Percentiles rank a stretch among this genome's conserved stretches.
These are phyloP conservation scores for Fusarium kyushuense DNA, from an alignment of 2,329 filamentous ascomycete species.

Conservation along the genomic window DNA sequence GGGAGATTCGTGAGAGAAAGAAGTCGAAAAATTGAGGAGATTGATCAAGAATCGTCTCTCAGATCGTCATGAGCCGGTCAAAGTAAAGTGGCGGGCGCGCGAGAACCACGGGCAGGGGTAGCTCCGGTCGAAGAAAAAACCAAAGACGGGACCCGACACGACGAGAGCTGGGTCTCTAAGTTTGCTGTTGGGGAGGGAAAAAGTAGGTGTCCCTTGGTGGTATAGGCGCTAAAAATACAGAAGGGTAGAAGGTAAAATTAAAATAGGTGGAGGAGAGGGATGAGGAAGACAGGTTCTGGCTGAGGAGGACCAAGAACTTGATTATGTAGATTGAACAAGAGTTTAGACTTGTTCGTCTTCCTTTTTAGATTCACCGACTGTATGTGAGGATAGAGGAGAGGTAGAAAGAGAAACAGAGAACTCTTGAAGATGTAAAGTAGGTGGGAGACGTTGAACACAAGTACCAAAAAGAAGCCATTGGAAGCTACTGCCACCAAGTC, in stretches of 20 bases:
- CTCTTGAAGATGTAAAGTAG: slow-evolving; percentile 22
- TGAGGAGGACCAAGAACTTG: slow-evolving; percentile 26
- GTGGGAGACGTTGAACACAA: slow-evolving; percentile 41
- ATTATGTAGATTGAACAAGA: slow-evolving; percentile 37
- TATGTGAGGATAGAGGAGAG: slow-evolving; percentile 11
- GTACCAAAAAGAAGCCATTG: slow-evolving; percentile 38
- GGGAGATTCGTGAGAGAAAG: slow-evolving; percentile 25
- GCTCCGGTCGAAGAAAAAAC: slow-evolving; percentile 45
- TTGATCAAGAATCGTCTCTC: slow-evolving; percentile 42
- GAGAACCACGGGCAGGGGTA: slow-evolving; percentile 43
- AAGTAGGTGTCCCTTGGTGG: slow-evolving; percentile 33
- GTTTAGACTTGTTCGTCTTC: slow-evolving; percentile 30
- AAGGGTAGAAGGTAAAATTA: slow-evolving; percentile 38
- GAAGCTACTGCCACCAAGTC: slow-evolving; percentile 18
- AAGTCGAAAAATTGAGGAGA: slow-evolving; percentile 23
- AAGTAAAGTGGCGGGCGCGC: slow-evolving; percentile 34
- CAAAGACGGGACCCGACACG: no score
- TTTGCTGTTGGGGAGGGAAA: slow-evolving; percentile 39
- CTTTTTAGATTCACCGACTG: not conserved
- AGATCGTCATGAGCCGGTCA: slow-evolving; percentile 48
- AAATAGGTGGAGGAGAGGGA: slow-evolving; percentile 37
- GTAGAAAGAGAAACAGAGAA: slow-evolving; percentile 9
- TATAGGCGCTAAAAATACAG: slow-evolving; percentile 49
- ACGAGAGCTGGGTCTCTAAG: slow-evolving; percentile 28
- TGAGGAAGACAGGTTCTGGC: slow-evolving; percentile 30